Conservation (phyloP, 2,329 filamentous ascomycete species). For the Beauveria brongniartii region DNA sequence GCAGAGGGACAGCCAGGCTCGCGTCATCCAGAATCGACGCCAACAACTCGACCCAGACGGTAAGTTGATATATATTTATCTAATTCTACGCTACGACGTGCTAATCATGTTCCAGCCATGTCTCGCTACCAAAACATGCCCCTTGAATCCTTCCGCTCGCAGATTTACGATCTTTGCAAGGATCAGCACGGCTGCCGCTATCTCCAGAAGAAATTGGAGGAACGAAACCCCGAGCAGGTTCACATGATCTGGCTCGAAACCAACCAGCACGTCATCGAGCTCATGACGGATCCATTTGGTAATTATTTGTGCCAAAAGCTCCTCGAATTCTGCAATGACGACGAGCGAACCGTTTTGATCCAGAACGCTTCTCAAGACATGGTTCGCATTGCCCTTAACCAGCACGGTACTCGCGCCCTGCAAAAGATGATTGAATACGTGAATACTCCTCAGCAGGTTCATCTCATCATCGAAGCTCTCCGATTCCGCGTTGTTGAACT, state of each 20-base stretch:
- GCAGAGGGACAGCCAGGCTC: slow-evolving; percentile 65
- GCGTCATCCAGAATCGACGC: slow-evolving; percentile 67
- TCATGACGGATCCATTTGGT: slow-evolving; percentile 98
- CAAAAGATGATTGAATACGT: slow-evolving; percentile 99
- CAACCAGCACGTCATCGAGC: slow-evolving; percentile 84
- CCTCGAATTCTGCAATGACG: slow-evolving; percentile 88
- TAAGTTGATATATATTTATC: slow-evolving; percentile 23
- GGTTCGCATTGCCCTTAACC: slow-evolving; percentile 89
- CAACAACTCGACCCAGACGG: slow-evolving; percentile 66
- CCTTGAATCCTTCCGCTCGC: slow-evolving; percentile 70
- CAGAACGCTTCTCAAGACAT: slow-evolving; percentile 82
- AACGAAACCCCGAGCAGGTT: slow-evolving; percentile 72
- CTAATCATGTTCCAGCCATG: slow-evolving; percentile 44
- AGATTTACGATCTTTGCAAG: slow-evolving; percentile 88
- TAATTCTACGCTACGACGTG: background rate
- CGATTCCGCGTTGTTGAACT: slow-evolving; percentile 80
- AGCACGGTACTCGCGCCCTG: slow-evolving; percentile 90
- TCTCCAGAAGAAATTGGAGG: slow-evolving; percentile 94
- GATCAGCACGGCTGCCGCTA: slow-evolving; percentile 97
- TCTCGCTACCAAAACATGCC: slow-evolving; percentile 78
- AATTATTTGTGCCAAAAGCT: slow-evolving; percentile 99
- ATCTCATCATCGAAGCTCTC: slow-evolving; percentile 80
- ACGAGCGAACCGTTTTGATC: slow-evolving; percentile 88
- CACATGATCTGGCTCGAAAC: slow-evolving; percentile 94
- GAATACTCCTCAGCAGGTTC: slow-evolving; percentile 73